These are phyloP conservation scores for Pleurotus giganteus DNA, from an alignment of 768 basidiomycete species.

Conservation along the genomic window DNA sequence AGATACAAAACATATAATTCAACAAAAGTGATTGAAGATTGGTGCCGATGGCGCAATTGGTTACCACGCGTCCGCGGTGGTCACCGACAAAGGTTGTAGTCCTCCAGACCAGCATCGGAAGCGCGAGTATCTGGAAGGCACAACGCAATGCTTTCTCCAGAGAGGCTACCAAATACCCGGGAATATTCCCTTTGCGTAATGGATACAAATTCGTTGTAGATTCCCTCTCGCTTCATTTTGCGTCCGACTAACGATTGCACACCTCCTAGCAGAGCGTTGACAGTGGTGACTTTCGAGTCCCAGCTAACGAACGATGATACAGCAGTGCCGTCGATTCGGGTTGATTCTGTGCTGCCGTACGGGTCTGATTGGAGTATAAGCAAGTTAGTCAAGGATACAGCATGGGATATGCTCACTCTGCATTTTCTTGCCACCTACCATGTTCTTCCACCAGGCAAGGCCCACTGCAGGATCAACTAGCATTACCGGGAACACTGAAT, in stretches of 20 bases:
- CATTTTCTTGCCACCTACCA: slow-evolving; percentile 19
- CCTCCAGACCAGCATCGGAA: slow-evolving; percentile 15
- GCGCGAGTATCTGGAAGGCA: slow-evolving; percentile 15
- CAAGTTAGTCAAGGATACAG: not conserved
- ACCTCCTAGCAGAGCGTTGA: slow-evolving; percentile 21
- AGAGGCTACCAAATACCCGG: slow-evolving; percentile 13
- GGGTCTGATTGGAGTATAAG: slow-evolving; percentile 12
- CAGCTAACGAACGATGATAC: slow-evolving; percentile 23
- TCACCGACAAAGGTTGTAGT: slow-evolving; percentile 16
- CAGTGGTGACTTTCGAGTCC: slow-evolving; percentile 23
- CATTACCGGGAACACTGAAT: slow-evolving; percentile 22
- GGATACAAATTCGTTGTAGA: slow-evolving; percentile 17
- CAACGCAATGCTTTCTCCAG: slow-evolving; percentile 14
- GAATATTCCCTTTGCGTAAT: slow-evolving; percentile 14
- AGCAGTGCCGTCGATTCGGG: slow-evolving; percentile 20
- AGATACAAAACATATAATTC: not conserved
- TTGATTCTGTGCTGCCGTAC: slow-evolving; percentile 22
- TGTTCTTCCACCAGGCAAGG: slow-evolving; percentile 22
- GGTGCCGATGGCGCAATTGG: slow-evolving; percentile 2
- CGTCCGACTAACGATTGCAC: slow-evolving; percentile 17
- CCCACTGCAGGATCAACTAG: slow-evolving; percentile 20
- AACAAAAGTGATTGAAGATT: not conserved
- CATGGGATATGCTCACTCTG: slow-evolving; percentile 15
- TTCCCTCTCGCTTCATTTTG: slow-evolving; percentile 16
- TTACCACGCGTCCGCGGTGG: slow-evolving; percentile 1